These are phyloP conservation scores for Teunomyces pallodes DNA, from an alignment of 805 yeast genomes.

Conservation along the genomic window DNA sequence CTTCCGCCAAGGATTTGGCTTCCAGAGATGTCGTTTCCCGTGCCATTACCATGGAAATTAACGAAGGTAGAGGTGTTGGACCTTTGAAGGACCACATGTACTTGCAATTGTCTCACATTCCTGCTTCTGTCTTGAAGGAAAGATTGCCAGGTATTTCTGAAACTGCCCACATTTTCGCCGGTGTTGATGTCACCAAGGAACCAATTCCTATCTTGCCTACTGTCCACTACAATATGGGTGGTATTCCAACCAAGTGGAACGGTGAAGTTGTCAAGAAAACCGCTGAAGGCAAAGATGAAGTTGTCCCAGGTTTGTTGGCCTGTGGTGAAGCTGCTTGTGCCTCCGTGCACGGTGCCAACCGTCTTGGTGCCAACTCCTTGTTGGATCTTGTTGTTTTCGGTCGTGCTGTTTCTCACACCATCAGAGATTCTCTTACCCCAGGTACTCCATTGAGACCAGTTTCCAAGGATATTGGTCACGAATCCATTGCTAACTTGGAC, in stretches of 20 bases:
- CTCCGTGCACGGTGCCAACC: constrained; percentile 98
- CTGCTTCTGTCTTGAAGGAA: constrained; percentile 86
- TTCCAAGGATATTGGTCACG: constrained; percentile 84
- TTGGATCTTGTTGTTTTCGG: constrained; percentile 97
- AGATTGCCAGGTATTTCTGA: constrained; percentile 99
- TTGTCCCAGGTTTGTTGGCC: constrained; percentile 90
- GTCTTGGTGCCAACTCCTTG: constrained; percentile 97
- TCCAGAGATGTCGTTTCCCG: constrained; percentile 98
- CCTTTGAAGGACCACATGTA: constrained; percentile 92
- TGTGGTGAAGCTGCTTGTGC: constrained; percentile 99
- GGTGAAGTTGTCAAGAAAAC: constrained; percentile 90
- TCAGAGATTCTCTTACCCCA: constrained; percentile 81
- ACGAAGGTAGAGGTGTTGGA: constrained; percentile 99
- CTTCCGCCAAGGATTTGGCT: constrained; percentile 97
- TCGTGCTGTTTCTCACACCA: constrained; percentile 95
- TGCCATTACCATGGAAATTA: constrained; percentile 97
- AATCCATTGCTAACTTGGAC: constrained; percentile 88
- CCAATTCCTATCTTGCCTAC: constrained; percentile 98
- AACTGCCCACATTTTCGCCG: constrained; percentile 97
- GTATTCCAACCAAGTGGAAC: constrained; percentile 96
- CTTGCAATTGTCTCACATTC: constrained; percentile 91
- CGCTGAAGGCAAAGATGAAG: constrained; percentile 83
- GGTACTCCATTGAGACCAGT: constrained; percentile 81
- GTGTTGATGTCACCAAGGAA: constrained; percentile 98
- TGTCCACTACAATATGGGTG: constrained; percentile 99